These are phyloP conservation scores for Myxozyma melibiosi DNA, from an alignment of 805 yeast species.

Conservation along the genomic window DNA sequence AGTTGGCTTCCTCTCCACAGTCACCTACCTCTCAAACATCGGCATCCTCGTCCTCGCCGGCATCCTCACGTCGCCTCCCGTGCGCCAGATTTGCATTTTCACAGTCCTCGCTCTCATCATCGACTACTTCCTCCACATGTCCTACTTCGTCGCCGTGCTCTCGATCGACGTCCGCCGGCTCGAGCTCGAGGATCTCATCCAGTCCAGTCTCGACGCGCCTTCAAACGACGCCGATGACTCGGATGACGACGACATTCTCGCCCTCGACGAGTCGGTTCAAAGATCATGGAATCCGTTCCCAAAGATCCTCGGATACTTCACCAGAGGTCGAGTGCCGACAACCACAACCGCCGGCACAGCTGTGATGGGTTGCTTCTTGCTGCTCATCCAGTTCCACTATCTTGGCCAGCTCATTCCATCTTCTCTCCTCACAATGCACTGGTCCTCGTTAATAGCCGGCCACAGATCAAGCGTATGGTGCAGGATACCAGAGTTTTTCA, in stretches of 20 bases:
- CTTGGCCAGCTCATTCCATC: neutral
- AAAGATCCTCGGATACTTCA: conserved; percentile 12
- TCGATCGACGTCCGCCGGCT: conserved; percentile 66
- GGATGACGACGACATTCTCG: conserved; percentile 26
- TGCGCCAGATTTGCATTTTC: conserved; percentile 48
- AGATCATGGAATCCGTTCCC: conserved; percentile 31
- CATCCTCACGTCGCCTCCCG: conserved; percentile 9
- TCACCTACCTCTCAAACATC: conserved; percentile 42
- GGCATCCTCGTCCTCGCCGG: conserved; percentile 37
- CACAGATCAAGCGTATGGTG: neutral
- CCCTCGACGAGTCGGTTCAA: neutral
- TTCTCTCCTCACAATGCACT: conserved; percentile 1
- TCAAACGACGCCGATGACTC: conserved; percentile 24
- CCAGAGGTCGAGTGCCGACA: conserved; percentile 22
- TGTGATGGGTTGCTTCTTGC: conserved; percentile 17
- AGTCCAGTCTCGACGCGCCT: conserved; percentile 13
- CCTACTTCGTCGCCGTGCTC: conserved; percentile 66
- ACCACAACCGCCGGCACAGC: conserved; percentile 31
- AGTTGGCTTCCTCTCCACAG: conserved; percentile 46
- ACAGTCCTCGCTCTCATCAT: conserved; percentile 53
- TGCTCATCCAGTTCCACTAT: conserved; percentile 24
- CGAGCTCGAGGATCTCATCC: conserved; percentile 57
- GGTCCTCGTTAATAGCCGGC: neutral
- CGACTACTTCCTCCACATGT: conserved; percentile 62
- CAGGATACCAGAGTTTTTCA: neutral